These are phyloP conservation scores for Toxoplasma gondii DNA, from an alignment of 169 alveolate genomes.

Conservation along the genomic window DNA sequence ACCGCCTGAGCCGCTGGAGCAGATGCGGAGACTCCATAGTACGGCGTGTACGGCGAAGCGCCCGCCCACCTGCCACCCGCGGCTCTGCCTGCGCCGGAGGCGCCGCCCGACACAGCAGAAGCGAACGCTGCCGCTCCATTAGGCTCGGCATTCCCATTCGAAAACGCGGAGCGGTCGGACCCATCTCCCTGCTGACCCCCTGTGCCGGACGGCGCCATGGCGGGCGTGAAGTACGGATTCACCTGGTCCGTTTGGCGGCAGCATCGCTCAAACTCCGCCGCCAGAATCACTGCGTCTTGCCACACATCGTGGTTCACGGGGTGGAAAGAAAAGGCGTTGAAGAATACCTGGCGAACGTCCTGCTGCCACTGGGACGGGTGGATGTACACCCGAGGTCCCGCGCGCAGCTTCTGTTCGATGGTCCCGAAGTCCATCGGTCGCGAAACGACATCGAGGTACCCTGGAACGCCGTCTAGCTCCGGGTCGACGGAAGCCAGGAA, in stretches of 20 bases:
- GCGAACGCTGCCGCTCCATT: background rate
- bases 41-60: background rate
- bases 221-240: constrained; percentile 76
- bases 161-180: background rate
- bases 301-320: constrained; percentile 77
- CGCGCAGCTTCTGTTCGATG: constrained; percentile 75
- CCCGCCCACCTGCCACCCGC: background rate
- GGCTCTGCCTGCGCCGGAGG: background rate
- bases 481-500: constrained; percentile 93
- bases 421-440: constrained; percentile 84
- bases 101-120: background rate
- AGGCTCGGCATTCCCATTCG: background rate
- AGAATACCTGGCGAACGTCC: constrained; percentile 89
- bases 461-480: constrained; percentile 88
- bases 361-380: constrained; percentile 92
- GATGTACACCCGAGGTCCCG: constrained; percentile 73
- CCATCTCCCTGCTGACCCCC: background rate
- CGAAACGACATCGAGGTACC: constrained; percentile 78
- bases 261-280: constrained; percentile 77
- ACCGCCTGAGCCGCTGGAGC: background rate
- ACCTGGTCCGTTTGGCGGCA: constrained; percentile 73
- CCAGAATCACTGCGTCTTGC: constrained; percentile 80
- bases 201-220: background rate
- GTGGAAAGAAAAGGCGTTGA: constrained; percentile 86
- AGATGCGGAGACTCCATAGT: background rate